Evolutionary conservation across 768 basidiomycete species (phyloP), one percentile per base, ranked within the genome.

Genomic region (Polyporus arcularius): DNA sequence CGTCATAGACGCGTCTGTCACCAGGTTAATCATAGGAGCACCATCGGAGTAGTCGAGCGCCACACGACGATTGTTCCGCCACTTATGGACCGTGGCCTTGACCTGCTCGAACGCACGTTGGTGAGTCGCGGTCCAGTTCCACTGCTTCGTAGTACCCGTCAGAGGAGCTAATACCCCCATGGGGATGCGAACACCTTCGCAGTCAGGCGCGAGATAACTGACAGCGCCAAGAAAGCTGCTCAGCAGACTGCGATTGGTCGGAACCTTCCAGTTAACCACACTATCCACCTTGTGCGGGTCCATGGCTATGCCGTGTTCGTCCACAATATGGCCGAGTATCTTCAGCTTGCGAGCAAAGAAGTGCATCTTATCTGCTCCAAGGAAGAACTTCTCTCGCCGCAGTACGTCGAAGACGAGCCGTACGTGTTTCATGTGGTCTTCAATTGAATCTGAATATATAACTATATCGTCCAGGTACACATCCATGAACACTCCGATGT

Each of bases 251-350:
- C 70, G 67, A 28, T 71, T 76, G 0, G 69, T 70, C 0, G 72
- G 72, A 0, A 51, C 52, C 58, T 72, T 72, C 72, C 72, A 73
- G 39, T 74, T 73, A 0, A 70, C 0, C 0, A 82, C 68, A 0
- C 62, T 55, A 35, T 80, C 75, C 0, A 83, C 78, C 47, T 82
- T 83, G 18, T 75, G 64, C 0, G 77, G 77, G 40, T 82, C 79
- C 77, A 81, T 80, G 0, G 53, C 51, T 21, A 83, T 79, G 0
- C 80, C 78, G 0, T 73, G n/a, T 16, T 75, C 68, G 21, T 74
- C 71, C 1, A 83, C 58, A 1, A 80, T 60, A 0, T 69, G 70
- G 0, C 79, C 79, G 0, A 80, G 59, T 28, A 68, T 47, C 26
- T 66, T 68, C 56, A 71, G 32, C 30, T 63, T 46, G 0, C 42